A percentile compares a stretch with the other conserved stretches of the same genome.
phyloP scores from a whole-genome alignment of 768 basidiomycete species.

The Neoboletus brunneissimus region DNA sequence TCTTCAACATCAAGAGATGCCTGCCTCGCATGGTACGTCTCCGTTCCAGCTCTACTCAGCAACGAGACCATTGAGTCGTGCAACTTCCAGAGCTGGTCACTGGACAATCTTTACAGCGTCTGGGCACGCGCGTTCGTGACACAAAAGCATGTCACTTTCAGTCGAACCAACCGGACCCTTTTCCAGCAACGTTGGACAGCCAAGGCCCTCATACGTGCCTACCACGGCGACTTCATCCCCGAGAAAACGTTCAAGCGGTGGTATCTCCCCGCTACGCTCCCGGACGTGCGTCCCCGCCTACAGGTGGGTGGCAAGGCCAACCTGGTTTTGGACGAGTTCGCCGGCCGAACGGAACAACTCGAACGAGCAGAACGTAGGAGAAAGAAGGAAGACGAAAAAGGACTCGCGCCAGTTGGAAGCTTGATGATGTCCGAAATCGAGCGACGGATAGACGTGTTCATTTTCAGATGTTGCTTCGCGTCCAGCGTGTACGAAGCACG shows the following conservation, averaged over 20 bases:
- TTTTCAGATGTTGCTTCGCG: constrained; percentile 87
- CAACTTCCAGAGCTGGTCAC: constrained; percentile 75
- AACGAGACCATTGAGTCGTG: neutral
- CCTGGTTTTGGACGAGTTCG: constrained; percentile 53
- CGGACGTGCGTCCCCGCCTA: constrained; percentile 71
- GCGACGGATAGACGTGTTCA: constrained; percentile 85
- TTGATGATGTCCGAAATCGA: constrained; percentile 97
- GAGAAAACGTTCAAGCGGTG: constrained; percentile 93
- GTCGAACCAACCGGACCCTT: constrained; percentile 53
- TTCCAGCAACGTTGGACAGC: constrained; percentile 92
- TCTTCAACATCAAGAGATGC: constrained; percentile 47
- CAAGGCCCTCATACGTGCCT: constrained; percentile 83
- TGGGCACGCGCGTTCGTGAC: constrained; percentile 69
- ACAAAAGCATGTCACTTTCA: constrained; percentile 50
- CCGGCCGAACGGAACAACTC: constrained; percentile 45
- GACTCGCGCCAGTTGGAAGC: constrained; percentile 86
- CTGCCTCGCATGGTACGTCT: constrained; percentile 77
- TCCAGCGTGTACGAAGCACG: constrained; percentile 89
- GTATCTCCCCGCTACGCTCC: constrained; percentile 86
- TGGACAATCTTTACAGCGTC: constrained; percentile 86
- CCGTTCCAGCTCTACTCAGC: neutral
- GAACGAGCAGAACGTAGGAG: constrained; percentile 44
- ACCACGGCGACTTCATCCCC: constrained; percentile 93
- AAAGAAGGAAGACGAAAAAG: constrained; percentile 54
- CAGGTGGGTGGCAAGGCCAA: constrained; percentile 37